Evolutionary conservation across 257 asterid species (phyloP).

Genomic region (Plectranthus barbatus): DNA sequence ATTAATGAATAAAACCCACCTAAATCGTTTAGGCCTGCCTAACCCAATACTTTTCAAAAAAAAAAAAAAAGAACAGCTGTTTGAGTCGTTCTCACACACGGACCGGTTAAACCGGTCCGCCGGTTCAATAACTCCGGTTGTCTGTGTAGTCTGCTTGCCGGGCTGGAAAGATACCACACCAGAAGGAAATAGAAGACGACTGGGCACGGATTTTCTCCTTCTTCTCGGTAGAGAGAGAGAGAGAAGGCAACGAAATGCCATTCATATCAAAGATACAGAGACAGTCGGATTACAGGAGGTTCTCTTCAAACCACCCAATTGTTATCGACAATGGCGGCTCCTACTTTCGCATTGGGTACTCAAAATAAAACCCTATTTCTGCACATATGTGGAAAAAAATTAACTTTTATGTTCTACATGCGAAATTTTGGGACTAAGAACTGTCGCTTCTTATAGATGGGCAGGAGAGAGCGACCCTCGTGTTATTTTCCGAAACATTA

Average conservation of each 20-base stretch:
- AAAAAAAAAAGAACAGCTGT: no score
- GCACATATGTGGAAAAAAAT: background rate
- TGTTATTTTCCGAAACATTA: slow-evolving; percentile 85
- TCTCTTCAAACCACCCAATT: slow-evolving; percentile 63
- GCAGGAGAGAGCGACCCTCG: slow-evolving; percentile 95
- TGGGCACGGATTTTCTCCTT: slow-evolving; percentile 6
- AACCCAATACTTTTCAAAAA: no score
- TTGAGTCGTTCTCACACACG: background rate
- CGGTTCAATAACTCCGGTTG: slow-evolving; percentile 5
- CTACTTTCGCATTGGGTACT: slow-evolving; percentile 91
- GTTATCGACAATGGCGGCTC: slow-evolving; percentile 97
- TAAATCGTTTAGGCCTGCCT: no score
- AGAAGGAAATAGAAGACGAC: background rate
- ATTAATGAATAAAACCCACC: no score
- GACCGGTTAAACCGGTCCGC: slow-evolving; percentile 11
- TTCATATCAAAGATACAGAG: slow-evolving; percentile 66
- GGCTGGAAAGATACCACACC: background rate
- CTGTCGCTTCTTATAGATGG: slow-evolving; percentile 47
- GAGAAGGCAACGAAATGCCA: slow-evolving; percentile 45
- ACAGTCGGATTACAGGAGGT: slow-evolving; percentile 68
- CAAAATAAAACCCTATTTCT: slow-evolving; percentile 17
- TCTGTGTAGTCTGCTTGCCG: background rate
- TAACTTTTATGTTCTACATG: background rate
- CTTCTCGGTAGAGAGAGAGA: background rate
- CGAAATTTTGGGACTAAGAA: background rate